phyloP scores from a whole-genome alignment of 192 early-diverging fungal genomes.

The Coemansia sp. region DNA sequence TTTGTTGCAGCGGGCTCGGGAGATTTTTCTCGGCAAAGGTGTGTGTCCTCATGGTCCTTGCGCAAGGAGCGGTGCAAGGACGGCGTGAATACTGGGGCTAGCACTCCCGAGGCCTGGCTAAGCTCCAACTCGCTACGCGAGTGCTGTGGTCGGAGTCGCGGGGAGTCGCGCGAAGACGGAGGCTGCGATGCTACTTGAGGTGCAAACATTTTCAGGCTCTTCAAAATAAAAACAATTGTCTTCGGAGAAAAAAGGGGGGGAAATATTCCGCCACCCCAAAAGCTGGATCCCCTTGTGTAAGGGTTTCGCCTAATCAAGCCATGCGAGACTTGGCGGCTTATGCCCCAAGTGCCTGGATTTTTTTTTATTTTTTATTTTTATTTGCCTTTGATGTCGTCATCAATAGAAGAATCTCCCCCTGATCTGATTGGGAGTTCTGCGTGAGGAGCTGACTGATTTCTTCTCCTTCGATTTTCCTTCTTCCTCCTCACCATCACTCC shows the following conservation, averaged over 20 bases:
- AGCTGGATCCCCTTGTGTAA: background rate
- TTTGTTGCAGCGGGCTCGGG: background rate
- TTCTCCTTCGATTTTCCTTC: background rate
- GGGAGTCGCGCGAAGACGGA: slow-evolving; percentile 41
- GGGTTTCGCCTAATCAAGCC: background rate
- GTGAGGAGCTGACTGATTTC: background rate
- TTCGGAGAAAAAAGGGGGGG: background rate
- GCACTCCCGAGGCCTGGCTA: slow-evolving; percentile 12
- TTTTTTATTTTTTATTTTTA: too few relatives aligned
- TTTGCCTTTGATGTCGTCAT: background rate
- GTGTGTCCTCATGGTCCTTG: slow-evolving; percentile 16
- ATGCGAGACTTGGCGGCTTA: background rate
- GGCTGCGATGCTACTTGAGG: slow-evolving; percentile 29
- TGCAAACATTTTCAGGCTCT: slow-evolving; percentile 26
- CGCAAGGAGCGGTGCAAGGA: slow-evolving; percentile 36
- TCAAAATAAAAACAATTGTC: background rate
- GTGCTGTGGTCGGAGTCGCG: slow-evolving; percentile 21
- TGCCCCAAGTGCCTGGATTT: background rate
- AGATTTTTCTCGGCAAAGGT: background rate
- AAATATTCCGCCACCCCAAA: background rate
- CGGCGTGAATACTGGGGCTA: slow-evolving; percentile 29
- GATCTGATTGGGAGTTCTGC: background rate
- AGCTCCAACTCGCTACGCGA: slow-evolving; percentile 30
- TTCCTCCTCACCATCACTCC: background rate
- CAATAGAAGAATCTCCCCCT: background rate